Percentiles rank a stretch among this genome's conserved stretches.
These are phyloP conservation scores for Boletus rubroflammeus DNA, from an alignment of 768 basidiomycete species.

Conservation along the genomic window DNA sequence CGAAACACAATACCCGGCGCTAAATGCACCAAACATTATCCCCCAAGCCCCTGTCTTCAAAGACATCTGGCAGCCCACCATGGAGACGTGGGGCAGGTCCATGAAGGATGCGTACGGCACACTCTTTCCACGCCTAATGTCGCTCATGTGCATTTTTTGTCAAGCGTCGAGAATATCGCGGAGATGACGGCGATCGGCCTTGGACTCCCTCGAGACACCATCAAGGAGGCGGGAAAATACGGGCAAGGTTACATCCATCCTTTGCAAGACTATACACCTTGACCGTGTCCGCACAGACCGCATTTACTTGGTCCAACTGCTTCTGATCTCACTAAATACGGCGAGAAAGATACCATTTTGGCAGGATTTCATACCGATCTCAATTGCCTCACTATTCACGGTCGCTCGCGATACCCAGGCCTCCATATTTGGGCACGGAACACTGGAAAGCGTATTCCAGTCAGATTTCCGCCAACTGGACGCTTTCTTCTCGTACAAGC, in stretches of 20 bases:
- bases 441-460: slow-evolving; percentile 83
- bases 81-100: slow-evolving; percentile 83
- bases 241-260: slow-evolving; percentile 48
- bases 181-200: slow-evolving; percentile 87
- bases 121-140: slow-evolving; percentile 1
- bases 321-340: slow-evolving; percentile 81
- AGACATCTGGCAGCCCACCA: slow-evolving; percentile 62
- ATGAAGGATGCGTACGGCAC: slow-evolving; percentile 82
- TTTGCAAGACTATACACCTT: neutral
- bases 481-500: slow-evolving; percentile 89
- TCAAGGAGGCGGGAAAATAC: slow-evolving; percentile 78
- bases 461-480: slow-evolving; percentile 78
- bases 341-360: slow-evolving; percentile 75
- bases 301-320: slow-evolving; percentile 93
- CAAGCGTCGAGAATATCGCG: slow-evolving; percentile 79
- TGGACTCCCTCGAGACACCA: slow-evolving; percentile 63
- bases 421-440: slow-evolving; percentile 95
- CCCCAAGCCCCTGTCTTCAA: slow-evolving; percentile 59
- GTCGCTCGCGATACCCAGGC: slow-evolving; percentile 81
- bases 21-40: slow-evolving; percentile 81
- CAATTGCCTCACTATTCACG: slow-evolving; percentile 91
- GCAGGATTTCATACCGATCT: slow-evolving; percentile 95
- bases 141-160: neutral
- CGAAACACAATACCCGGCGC: slow-evolving; percentile 67
- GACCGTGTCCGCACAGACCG: slow-evolving; percentile 42